Evolutionary conservation across 352 stramenopile species (phyloP).

Genomic region (Pelagophyceae sp.): DNA sequence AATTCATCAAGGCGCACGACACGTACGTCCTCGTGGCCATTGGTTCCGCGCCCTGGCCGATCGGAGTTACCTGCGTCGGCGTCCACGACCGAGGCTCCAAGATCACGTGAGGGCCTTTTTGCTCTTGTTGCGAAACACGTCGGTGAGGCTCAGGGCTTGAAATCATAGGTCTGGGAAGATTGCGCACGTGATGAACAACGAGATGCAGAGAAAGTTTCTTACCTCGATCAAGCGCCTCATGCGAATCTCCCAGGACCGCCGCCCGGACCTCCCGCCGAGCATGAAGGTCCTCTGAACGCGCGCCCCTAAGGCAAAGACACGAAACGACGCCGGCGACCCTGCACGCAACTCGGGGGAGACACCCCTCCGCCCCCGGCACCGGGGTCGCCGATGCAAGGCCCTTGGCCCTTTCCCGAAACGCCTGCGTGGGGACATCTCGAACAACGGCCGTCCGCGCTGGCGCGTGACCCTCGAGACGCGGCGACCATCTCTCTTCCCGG

Average conservation of each 20-base stretch:
- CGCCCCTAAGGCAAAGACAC: too few relatives aligned
- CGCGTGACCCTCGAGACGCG: constrained; percentile 5
- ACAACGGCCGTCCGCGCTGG: not conserved
- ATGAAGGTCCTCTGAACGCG: constrained; percentile 62
- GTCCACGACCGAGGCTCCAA: constrained; percentile 94
- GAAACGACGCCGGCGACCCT: too few relatives aligned
- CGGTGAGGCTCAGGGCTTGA: too few relatives aligned
- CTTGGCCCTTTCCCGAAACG: too few relatives aligned
- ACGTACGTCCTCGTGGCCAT: constrained; percentile 95
- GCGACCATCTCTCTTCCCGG: too few relatives aligned
- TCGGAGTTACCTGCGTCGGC: constrained; percentile 96
- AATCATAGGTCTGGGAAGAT: constrained; percentile 95
- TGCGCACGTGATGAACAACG: constrained; percentile 99
- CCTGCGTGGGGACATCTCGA: too few relatives aligned
- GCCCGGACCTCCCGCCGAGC: constrained; percentile 57
- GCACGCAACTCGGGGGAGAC: too few relatives aligned
- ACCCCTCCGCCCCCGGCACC: too few relatives aligned
- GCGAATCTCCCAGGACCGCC: constrained; percentile 81
- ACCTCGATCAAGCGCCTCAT: constrained; percentile 95
- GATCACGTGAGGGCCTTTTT: too few relatives aligned
- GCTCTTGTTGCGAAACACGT: too few relatives aligned
- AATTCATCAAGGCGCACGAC: constrained; percentile 84
- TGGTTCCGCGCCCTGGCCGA: constrained; percentile 93
- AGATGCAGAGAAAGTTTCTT: constrained; percentile 94
- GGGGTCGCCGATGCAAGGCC: too few relatives aligned